A percentile compares a stretch with the other conserved stretches of the same genome.
phyloP scores from a whole-genome alignment of 129 eudicot species.

The Glebionis coronaria region DNA sequence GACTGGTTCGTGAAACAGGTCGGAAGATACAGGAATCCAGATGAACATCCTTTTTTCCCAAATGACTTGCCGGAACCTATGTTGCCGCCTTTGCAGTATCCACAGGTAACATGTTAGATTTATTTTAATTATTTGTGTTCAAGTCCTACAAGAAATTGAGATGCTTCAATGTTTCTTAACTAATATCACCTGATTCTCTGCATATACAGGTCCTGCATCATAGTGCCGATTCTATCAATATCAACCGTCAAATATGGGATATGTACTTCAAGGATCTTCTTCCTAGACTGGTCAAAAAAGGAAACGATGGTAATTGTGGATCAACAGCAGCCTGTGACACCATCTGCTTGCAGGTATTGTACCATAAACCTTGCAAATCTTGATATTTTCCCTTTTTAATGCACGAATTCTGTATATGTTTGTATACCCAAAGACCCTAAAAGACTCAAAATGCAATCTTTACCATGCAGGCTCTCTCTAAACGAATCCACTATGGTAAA shows the following conservation, averaged over 20 bases:
- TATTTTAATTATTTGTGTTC: neutral
- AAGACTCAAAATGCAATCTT: neutral
- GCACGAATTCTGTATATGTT: neutral
- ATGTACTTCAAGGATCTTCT: constrained; percentile 67
- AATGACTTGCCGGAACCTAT: constrained; percentile 67
- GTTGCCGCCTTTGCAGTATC: constrained; percentile 89
- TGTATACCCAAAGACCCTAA: neutral
- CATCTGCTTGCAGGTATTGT: constrained; percentile 69
- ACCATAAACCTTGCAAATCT: neutral
- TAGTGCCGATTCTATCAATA: constrained; percentile 61
- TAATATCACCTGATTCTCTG: constrained; percentile 12
- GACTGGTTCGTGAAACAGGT: constrained; percentile 44
- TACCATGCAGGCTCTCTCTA: constrained; percentile 61
- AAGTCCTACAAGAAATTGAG: neutral
- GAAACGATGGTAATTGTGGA: constrained; percentile 76
- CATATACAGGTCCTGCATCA: constrained; percentile 69
- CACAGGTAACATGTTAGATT: constrained; percentile 50
- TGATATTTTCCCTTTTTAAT: neutral
- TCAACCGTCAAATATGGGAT: constrained; percentile 63
- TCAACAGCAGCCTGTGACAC: constrained; percentile 69
- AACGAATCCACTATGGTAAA: constrained; percentile 87
- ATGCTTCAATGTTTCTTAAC: neutral
- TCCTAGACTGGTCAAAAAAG: constrained; percentile 68
- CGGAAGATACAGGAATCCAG: constrained; percentile 89
- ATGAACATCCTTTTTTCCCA: constrained; percentile 95